These are phyloP conservation scores for Isoetes taiwanensis DNA, from an alignment of 75 land plant genomes.

Conservation along the genomic window DNA sequence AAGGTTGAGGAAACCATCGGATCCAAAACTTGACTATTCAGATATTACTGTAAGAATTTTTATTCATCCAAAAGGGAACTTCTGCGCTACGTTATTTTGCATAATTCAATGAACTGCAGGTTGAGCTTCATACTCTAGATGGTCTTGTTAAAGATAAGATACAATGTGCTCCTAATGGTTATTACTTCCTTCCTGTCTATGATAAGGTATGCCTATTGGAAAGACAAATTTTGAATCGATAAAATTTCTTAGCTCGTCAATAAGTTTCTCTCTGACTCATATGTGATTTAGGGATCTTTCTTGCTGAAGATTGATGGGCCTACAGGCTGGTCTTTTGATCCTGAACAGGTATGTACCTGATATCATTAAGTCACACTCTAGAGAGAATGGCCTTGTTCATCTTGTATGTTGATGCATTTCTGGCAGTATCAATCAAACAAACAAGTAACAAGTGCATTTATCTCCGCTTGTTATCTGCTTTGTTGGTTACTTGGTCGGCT, in stretches of 20 bases:
- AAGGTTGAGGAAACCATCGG: constrained; percentile 54
- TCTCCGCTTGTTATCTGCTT: no score
- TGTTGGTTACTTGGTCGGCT: no score
- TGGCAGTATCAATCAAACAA: no score
- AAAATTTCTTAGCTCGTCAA: constrained; percentile 7
- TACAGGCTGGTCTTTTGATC: constrained; percentile 88
- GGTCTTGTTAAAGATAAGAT: constrained; percentile 87
- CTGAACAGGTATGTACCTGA: constrained; percentile 55
- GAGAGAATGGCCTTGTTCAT: no score
- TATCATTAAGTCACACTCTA: no score
- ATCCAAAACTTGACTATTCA: constrained; percentile 81
- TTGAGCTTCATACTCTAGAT: constrained; percentile 81
- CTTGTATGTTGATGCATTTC: no score
- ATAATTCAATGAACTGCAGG: constrained; percentile 26
- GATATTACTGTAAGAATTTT: constrained; percentile 47
- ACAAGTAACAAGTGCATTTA: no score
- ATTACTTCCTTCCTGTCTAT: constrained; percentile 93
- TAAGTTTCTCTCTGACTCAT: background rate
- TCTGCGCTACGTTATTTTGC: background rate
- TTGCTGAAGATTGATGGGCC: constrained; percentile 65
- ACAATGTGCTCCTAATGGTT: constrained; percentile 98
- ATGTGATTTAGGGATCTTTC: constrained; percentile 49
- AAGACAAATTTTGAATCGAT: background rate
- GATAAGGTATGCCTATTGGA: constrained; percentile 49
- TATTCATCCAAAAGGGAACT: background rate